These are phyloP conservation scores for Tulasnella sp. DNA, from an alignment of 768 basidiomycete genomes.

Conservation along the genomic window DNA sequence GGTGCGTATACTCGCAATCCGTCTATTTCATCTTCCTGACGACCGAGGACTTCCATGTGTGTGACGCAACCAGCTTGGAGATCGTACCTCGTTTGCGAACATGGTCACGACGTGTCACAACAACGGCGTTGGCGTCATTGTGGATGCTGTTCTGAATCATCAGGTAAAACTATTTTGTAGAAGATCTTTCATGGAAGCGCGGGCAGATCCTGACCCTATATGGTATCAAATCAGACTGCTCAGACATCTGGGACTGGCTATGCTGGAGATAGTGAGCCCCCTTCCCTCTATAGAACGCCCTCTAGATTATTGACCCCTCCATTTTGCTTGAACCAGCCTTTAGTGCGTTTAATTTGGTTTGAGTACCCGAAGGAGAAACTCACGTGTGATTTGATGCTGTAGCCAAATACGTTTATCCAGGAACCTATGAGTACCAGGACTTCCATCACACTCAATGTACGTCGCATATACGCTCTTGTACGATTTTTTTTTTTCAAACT, in stretches of 20 bases:
- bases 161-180: constrained; percentile 37
- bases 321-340: no score
- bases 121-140: constrained; percentile 47
- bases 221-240: no score
- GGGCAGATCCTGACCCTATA: not conserved
- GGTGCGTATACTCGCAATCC: not conserved
- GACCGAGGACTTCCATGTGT: no score
- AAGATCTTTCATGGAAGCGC: no score
- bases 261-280: constrained; percentile 18
- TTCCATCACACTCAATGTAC: constrained; percentile 50
- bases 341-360: no score
- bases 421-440: constrained; percentile 28
- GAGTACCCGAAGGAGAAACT: no score
- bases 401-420: constrained; percentile 23
- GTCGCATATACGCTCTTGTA: not conserved
- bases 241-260: constrained; percentile 19
- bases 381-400: not conserved
- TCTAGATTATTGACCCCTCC: no score
- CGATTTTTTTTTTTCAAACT: not conserved
- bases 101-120: constrained; percentile 42
- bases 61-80: constrained; percentile 27
- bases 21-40: no score
- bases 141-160: constrained; percentile 52
- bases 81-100: constrained; percentile 37
- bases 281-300: not conserved